Evolutionary conservation across 495 filamentous ascomycete genomes (phyloP).

Genomic region (Xylaria cubensis): DNA sequence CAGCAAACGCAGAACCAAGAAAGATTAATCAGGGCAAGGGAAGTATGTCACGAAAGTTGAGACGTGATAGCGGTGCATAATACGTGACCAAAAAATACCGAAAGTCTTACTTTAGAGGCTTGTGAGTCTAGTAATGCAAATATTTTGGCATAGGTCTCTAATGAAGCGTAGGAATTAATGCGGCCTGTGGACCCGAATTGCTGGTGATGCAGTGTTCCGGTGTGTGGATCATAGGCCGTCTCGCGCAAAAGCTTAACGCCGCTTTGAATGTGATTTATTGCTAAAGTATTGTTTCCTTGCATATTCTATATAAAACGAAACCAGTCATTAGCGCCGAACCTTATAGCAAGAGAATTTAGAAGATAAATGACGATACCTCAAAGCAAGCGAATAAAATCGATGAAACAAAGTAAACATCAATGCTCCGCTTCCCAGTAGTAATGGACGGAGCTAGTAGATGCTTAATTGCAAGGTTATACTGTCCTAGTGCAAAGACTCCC

Average conservation of each 20-base stretch:
- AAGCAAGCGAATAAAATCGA: conserved; percentile 27
- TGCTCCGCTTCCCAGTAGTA: neutral
- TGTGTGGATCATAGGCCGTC: conserved; percentile 17
- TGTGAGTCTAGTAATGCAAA: conserved; percentile 23
- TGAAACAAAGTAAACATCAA: conserved; percentile 22
- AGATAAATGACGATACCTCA: conserved; percentile 12
- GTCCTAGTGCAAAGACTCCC: neutral
- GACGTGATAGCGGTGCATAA: neutral
- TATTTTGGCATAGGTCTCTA: conserved; percentile 15
- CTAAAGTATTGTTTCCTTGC: conserved; percentile 25
- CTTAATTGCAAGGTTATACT: conserved; percentile 28
- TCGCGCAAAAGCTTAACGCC: conserved; percentile 27
- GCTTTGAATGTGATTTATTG: conserved; percentile 23
- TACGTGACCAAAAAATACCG: neutral
- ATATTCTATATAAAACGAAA: conserved; percentile 1
- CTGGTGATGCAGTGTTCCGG: conserved; percentile 8
- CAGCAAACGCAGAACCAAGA: neutral
- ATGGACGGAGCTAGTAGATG: conserved; percentile 18
- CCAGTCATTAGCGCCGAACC: neutral
- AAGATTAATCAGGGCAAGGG: neutral
- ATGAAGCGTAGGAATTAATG: conserved; percentile 23
- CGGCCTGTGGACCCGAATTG: conserved; percentile 13
- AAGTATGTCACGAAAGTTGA: neutral
- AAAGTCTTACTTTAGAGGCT: conserved; percentile 12
- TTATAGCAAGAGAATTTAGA: neutral